Evolutionary conservation across 176 grass and related monocot genomes (phyloP), one percentile per base, ranked within the genome.

Genomic region (Typha latifolia): DNA sequence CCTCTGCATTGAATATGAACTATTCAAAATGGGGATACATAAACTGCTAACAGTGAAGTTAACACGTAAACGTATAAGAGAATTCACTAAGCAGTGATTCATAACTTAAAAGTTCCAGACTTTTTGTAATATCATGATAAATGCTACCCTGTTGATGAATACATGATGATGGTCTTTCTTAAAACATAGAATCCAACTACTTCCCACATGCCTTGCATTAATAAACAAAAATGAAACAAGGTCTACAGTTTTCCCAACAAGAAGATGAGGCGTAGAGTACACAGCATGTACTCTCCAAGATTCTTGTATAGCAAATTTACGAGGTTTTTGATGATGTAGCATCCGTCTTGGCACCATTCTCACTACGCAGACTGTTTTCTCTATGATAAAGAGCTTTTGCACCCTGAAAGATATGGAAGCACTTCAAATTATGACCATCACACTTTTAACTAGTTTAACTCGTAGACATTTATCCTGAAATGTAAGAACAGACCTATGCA

Each of bases 321-420:
- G 53, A 61, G 0, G 20, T 70, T 63, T 64, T 63, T 22, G 32
- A 78, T 59, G 75, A 63, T 63, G 53, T 47, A 14, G 51, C 47
- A 23, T 14, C 53, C 21, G 14, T 47, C 29, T 51, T 51, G 50
- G 61, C 18, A 37, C 47, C 26, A 47, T 29, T 68, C 64, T 93
- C 85, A 16, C 90, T 81, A 27, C 83, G 89, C 37, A 97, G 77
- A 62, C 94, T 93, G 63, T 90, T 97, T 47, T 97, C 94, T 71
- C 94, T 85, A 16, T 84, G 77, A 63, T 78, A 97, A 18, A 66
- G 1, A 20, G 72, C 69, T 75, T 97, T 87, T 32, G 86, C 89
- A 48, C 94, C 89, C 89, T 97, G 80, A 22, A 43, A 43, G 9
- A 43, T 43, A 43, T 1, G 37, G 37, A 43, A 43, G 5, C 37